A percentile compares a stretch with the other conserved stretches of the same genome.
phyloP scores from a whole-genome alignment of 1,139 yeast species.

The Candida sanyaensis region DNA sequence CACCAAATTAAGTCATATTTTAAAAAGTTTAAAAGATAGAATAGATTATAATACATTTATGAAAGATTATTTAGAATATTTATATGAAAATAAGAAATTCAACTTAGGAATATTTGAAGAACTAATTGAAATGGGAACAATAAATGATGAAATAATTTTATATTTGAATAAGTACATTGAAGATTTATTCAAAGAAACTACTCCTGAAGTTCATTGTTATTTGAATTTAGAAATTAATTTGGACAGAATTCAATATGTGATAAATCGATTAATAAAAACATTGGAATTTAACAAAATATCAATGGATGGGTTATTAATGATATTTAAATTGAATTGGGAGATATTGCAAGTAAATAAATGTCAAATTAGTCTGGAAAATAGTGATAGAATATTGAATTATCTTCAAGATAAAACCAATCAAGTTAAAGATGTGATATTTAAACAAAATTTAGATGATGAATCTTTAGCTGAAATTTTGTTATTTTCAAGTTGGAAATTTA shows the following conservation, averaged over 20 bases:
- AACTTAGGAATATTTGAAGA: constrained; percentile 26
- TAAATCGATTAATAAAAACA: constrained; percentile 13
- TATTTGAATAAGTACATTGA: constrained; percentile 30
- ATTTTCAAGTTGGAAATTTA: constrained; percentile 16
- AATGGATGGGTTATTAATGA: constrained; percentile 15
- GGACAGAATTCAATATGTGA: constrained; percentile 29
- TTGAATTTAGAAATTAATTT: constrained; percentile 31
- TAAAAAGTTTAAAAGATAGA: constrained; percentile 13
- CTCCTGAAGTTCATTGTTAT: constrained; percentile 41
- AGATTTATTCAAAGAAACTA: constrained; percentile 24
- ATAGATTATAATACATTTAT: constrained; percentile 20
- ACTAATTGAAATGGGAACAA: constrained; percentile 14
- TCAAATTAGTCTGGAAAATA: constrained; percentile 9
- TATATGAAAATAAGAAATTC: constrained; percentile 17
- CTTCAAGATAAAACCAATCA: constrained; percentile 14
- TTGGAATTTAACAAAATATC: constrained; percentile 13
- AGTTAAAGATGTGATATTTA: constrained; percentile 20
- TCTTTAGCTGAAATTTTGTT: constrained; percentile 22
- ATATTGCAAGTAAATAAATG: constrained; percentile 21
- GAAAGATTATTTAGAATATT: constrained; percentile 22
- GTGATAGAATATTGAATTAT: constrained; percentile 9
- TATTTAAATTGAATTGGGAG: constrained; percentile 27
- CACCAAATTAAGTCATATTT: constrained; percentile 12
- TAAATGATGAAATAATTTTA: constrained; percentile 21
- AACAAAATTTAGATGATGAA: constrained; percentile 28